phyloP scores from a whole-genome alignment of 768 basidiomycete genomes.

The Mycena vitilis region DNA sequence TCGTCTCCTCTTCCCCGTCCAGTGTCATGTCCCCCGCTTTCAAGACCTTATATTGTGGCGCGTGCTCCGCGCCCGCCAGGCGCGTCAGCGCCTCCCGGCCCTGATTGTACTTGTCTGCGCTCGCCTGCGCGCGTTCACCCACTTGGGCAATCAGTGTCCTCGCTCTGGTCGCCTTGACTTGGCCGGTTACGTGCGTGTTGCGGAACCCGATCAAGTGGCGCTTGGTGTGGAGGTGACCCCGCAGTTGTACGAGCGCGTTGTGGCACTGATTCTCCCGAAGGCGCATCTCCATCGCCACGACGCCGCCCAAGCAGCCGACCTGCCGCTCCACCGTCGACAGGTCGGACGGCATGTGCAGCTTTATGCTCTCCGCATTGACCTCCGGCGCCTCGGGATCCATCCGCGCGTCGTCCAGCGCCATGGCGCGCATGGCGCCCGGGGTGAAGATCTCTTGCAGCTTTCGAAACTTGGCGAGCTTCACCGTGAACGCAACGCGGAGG shows the following conservation, averaged over 20 bases:
- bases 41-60: not conserved
- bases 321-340: not conserved
- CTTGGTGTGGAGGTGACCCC: not conserved
- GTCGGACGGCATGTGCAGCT: constrained; percentile 1
- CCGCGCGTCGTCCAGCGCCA: not conserved
- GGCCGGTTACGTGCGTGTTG: too few relatives aligned
- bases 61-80: not conserved
- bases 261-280: not conserved
- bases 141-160: not conserved
- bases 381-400: not conserved
- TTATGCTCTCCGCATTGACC: not conserved
- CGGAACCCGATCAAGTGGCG: not conserved
- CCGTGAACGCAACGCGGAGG: not conserved
- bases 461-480: not conserved
- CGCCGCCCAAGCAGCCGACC: not conserved
- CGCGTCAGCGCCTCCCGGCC: not conserved
- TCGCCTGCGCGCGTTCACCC: not conserved
- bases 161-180: not conserved
- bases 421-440: not conserved
- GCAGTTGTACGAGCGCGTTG: not conserved
- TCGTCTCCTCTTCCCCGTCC: not conserved
- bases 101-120: not conserved
- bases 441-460: constrained; percentile 7
- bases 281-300: not conserved
- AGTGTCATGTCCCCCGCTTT: not conserved